Base-by-base conservation (phyloP, 139 green algal genomes). In the Astrephomene gubernaculifera region DNA sequence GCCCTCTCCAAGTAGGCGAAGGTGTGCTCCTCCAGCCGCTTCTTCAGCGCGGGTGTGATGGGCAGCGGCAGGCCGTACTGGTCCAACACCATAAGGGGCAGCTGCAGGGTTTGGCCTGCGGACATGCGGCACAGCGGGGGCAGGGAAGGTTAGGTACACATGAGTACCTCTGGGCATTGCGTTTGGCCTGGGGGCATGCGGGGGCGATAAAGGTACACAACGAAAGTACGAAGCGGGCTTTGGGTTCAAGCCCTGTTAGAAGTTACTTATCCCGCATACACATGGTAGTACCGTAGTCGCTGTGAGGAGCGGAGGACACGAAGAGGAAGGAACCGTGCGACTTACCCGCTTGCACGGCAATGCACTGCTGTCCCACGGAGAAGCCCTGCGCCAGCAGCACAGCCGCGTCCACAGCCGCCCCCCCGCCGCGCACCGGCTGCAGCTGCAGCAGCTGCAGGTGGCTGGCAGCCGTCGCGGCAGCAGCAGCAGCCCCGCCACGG, bases 21-120 rank as follows among this genome's bases (percentile, higher is more conserved):
- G 10, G 35, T 69, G 36, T 69, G 54, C 0, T n/a, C 12, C 43
- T 64, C 73, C 73, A 81, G 52, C 10, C 38, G 73, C 22, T 2
- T 22, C 2, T 52, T 33, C 7, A 81, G 52, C 9, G 33, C 5
- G 33, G 43, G 52, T 22, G 54, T 24, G 12, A 71, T 1, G 39
- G 25, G 36, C 17, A 82, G 25, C 1, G 74, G 74, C 9, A 82
- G 36, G 17, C 74, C 74, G 25, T 43, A 35, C 31, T 49, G 31
- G 74, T 82, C 74, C 74, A 82, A 1, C 27, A 43, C 27, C 27
- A 82, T 38, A 24, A 82, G 74, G 38, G 74, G 74, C 24, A 82
- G 27, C 1, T n/a, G 73, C 22, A 81, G 33, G 5, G 52, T n/a
- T 31, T 64, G 7, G 73, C 73, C 73, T 81, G 49, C 33, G 1